These are phyloP conservation scores for Fusarium chuoi DNA, from an alignment of 2,329 filamentous ascomycete genomes.

Conservation along the genomic window DNA sequence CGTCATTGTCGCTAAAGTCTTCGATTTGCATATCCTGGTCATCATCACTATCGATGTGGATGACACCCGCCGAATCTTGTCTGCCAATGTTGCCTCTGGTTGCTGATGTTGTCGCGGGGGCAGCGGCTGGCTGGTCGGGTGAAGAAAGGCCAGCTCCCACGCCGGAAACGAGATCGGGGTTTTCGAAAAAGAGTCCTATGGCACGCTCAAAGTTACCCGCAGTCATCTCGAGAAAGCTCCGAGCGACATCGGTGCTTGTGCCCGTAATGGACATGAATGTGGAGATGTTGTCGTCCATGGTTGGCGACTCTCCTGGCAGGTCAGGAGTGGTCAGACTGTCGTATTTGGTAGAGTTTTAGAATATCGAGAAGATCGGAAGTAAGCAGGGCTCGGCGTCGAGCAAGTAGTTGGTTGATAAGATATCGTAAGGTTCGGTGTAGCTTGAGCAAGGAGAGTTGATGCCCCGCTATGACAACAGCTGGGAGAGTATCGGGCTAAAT, in stretches of 20 bases:
- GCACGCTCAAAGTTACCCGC: constrained; percentile 86
- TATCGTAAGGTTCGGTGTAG: constrained; percentile 35
- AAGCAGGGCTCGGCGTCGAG: not conserved
- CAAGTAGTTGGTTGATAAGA: not conserved
- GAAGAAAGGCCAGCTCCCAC: constrained; percentile 49
- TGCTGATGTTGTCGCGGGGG: constrained; percentile 43
- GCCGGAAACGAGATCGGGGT: constrained; percentile 72
- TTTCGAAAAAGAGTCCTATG: constrained; percentile 90
- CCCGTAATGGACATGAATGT: constrained; percentile 87
- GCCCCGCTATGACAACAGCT: constrained; percentile 35
- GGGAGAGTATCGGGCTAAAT: constrained; percentile 6
- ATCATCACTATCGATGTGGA: constrained; percentile 65
- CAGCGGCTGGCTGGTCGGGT: constrained; percentile 11
- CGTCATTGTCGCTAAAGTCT: constrained; percentile 52
- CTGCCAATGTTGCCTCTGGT: constrained; percentile 43
- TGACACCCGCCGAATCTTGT: constrained; percentile 55
- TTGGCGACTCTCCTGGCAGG: constrained; percentile 11
- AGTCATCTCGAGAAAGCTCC: constrained; percentile 86
- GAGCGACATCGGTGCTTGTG: constrained; percentile 76
- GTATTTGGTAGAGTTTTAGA: not conserved
- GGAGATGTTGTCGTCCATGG: constrained; percentile 78
- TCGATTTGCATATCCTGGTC: constrained; percentile 57
- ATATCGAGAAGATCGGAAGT: not conserved
- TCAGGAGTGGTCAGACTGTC: not conserved
- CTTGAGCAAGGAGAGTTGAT: constrained; percentile 22